Evolutionary conservation across 2,329 filamentous ascomycete species (phyloP).

Genomic region (Aspergillus neoniger): DNA sequence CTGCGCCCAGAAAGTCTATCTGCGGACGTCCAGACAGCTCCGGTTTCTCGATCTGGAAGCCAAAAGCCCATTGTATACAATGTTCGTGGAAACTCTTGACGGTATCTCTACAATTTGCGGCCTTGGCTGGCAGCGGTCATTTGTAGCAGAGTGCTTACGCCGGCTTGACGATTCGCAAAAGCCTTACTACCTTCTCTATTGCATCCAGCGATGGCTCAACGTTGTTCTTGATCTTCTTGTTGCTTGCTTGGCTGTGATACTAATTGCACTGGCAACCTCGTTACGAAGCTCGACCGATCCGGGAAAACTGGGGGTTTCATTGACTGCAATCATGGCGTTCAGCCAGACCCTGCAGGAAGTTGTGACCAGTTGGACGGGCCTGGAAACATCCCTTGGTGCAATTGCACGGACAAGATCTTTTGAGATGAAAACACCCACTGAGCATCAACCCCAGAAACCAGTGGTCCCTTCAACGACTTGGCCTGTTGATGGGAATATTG

Average conservation of each 20-base stretch:
- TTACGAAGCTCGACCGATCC: neutral
- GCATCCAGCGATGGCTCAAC: slow-evolving; percentile 8
- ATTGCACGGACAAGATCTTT: neutral
- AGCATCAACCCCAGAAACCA: neutral
- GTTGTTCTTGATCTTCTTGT: neutral
- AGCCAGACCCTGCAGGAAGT: neutral
- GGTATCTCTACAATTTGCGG: neutral
- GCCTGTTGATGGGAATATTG: neutral
- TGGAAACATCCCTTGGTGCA: slow-evolving; percentile 3
- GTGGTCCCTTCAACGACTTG: neutral
- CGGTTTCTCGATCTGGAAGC: slow-evolving; percentile 1
- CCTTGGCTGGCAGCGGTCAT: neutral
- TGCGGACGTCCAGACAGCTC: slow-evolving; percentile 2
- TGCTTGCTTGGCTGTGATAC: neutral
- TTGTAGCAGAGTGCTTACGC: neutral
- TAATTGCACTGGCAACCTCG: neutral
- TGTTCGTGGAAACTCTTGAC: neutral
- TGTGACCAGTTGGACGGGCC: neutral
- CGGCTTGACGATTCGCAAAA: neutral
- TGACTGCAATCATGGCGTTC: slow-evolving; percentile 1
- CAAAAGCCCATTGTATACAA: neutral
- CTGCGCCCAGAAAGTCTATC: slow-evolving; percentile 1
- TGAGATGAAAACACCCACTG: neutral
- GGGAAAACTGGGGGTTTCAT: neutral
- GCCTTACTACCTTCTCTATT: neutral